A percentile compares a stretch with the other conserved stretches of the same genome.
phyloP scores from a whole-genome alignment of 1,284 basidiomycete species.

The Hortiboletus rubellus region DNA sequence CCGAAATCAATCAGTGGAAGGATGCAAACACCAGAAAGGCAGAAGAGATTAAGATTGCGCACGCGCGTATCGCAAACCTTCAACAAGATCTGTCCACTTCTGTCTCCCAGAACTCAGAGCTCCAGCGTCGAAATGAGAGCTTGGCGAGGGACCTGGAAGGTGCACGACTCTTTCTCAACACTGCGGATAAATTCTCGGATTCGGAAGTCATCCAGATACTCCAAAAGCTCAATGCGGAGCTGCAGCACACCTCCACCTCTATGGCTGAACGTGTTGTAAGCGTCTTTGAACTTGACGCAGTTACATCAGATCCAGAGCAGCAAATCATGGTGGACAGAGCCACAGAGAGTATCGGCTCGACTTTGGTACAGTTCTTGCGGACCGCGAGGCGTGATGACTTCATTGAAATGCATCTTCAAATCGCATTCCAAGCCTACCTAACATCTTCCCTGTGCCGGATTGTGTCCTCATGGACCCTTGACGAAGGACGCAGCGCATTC shows the following conservation, averaged over 20 bases:
- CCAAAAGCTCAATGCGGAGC: conserved; percentile 26
- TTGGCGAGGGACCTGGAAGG: conserved; percentile 2
- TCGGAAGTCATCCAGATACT: conserved; percentile 25
- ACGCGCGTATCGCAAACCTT: background rate
- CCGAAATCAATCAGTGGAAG: background rate
- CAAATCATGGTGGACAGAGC: background rate
- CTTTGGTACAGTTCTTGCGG: conserved; percentile 4
- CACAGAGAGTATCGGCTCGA: background rate
- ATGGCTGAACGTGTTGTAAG: conserved; percentile 25
- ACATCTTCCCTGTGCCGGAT: background rate
- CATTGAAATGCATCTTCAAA: conserved; percentile 8
- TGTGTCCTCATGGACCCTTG: conserved; percentile 16
- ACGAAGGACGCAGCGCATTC: background rate
- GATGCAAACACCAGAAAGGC: background rate
- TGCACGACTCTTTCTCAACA: conserved; percentile 10
- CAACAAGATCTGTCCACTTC: background rate
- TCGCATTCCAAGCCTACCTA: conserved; percentile 11
- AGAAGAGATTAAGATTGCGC: background rate
- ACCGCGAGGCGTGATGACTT: background rate
- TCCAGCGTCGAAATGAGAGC: background rate
- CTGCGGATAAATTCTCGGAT: conserved; percentile 22
- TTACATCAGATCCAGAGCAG: background rate
- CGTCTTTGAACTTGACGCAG: conserved; percentile 13
- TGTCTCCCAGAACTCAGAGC: background rate
- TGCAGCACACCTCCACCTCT: conserved; percentile 26